Conservation (phyloP, 2,329 filamentous ascomycete genomes). For the Diplocarpon mali region DNA sequence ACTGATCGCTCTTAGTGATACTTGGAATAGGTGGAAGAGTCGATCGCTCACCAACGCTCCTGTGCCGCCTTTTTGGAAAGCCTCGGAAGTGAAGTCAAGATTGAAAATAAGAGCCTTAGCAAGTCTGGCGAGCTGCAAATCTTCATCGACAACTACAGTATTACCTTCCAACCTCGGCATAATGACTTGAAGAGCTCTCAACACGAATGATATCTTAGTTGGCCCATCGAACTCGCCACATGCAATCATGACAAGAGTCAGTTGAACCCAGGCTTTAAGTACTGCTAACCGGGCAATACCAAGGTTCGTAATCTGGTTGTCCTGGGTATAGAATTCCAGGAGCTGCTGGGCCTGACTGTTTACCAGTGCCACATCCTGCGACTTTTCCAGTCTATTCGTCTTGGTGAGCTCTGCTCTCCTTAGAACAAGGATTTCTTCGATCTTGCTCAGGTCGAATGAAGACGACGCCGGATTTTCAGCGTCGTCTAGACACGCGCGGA, state of each 20-base stretch:
- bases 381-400: slow-evolving; percentile 36
- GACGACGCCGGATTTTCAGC: slow-evolving; percentile 41
- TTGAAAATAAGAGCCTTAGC: slow-evolving; percentile 62
- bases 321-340: slow-evolving; percentile 47
- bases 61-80: slow-evolving; percentile 34
- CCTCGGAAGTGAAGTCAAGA: slow-evolving; percentile 45
- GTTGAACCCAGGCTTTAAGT: slow-evolving; percentile 72
- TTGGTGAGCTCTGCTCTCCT: slow-evolving; percentile 52
- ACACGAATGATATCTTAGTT: slow-evolving; percentile 63
- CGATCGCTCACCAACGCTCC: slow-evolving; percentile 78
- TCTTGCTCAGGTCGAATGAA: slow-evolving; percentile 58
- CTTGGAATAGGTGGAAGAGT: slow-evolving; percentile 82
- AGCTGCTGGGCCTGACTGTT: slow-evolving; percentile 50
- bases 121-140: slow-evolving; percentile 67
- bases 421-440: slow-evolving; percentile 63
- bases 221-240: slow-evolving; percentile 68
- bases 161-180: slow-evolving; percentile 77
- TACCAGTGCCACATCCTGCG: slow-evolving; percentile 38
- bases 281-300: slow-evolving; percentile 45
- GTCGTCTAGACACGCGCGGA: slow-evolving; percentile 52
- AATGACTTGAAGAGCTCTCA: slow-evolving; percentile 79
- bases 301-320: slow-evolving; percentile 53
- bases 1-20: slow-evolving; percentile 69
- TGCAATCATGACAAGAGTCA: slow-evolving; percentile 74
- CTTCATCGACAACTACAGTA: slow-evolving; percentile 55